phyloP scores from a whole-genome alignment of 768 basidiomycete species.

The Termitomyces heimii region DNA sequence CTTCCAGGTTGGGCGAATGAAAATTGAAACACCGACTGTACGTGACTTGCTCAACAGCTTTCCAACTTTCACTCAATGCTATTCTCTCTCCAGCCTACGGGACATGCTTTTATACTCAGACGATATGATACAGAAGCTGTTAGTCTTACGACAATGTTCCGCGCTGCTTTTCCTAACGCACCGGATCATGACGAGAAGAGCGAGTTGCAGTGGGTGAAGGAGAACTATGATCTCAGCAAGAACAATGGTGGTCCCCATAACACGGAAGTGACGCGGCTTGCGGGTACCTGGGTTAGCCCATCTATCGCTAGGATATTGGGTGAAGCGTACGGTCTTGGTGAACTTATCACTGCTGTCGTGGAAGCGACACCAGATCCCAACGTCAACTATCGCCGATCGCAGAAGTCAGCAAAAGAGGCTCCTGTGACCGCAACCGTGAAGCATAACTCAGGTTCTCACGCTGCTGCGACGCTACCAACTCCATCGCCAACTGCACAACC shows the following conservation, averaged over 20 bases:
- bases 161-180: constrained; percentile 86
- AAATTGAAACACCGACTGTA: constrained; percentile 79
- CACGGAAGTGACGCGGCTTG: constrained; percentile 62
- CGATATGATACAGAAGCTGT: constrained; percentile 92
- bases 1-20: constrained; percentile 75
- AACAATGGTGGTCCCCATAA: constrained; percentile 72
- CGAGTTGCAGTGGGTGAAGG: constrained; percentile 82
- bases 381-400: constrained; percentile 72
- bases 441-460: constrained; percentile 14
- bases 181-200: constrained; percentile 68
- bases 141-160: constrained; percentile 93
- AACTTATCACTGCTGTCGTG: constrained; percentile 60
- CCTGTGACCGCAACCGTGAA: constrained; percentile 13
- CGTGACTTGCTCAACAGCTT: constrained; percentile 19
- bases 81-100: constrained; percentile 43
- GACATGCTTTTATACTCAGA: constrained; percentile 92
- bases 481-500: constrained; percentile 35
- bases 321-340: constrained; percentile 53
- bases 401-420: constrained; percentile 11
- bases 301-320: constrained; percentile 64
- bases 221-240: constrained; percentile 65
- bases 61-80: constrained; percentile 12
- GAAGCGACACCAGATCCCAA: constrained; percentile 74
- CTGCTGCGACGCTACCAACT: constrained; percentile 32
- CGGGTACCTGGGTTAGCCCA: constrained; percentile 82